Percentiles rank a stretch among this genome's conserved stretches.
These are phyloP conservation scores for Trichophyton equinum DNA, from an alignment of 2,329 filamentous ascomycete species.

Conservation along the genomic window DNA sequence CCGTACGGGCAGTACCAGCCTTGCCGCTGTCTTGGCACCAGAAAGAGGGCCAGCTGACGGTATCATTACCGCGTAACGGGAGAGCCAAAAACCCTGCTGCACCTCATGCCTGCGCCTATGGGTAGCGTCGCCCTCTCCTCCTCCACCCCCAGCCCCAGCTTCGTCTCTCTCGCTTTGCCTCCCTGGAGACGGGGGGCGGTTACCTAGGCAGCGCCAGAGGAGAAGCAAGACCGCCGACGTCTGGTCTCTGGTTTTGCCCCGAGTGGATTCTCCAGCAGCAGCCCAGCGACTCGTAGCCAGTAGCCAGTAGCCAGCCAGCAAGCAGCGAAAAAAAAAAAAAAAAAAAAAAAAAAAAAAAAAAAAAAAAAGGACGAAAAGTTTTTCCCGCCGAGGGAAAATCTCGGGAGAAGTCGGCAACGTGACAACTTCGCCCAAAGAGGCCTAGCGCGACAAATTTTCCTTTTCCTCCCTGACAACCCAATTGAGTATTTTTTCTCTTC, in stretches of 20 bases:
- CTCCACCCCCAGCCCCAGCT: background rate
- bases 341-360: background rate
- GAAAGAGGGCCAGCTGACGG: too few species aligned
- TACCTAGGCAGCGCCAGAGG: background rate
- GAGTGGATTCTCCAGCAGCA: background rate
- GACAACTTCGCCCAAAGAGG: slow-evolving; percentile 9
- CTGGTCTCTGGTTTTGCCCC: slow-evolving; percentile 3
- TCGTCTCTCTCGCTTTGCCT: background rate
- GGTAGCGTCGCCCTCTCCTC: background rate
- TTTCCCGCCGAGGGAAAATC: slow-evolving; percentile 1
- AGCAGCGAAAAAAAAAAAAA: too few species aligned
- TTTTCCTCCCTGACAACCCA: slow-evolving; percentile 10
- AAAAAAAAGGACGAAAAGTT: background rate
- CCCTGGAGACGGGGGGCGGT: background rate
- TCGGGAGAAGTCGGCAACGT: slow-evolving; percentile 14
- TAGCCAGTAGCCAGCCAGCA: too few species aligned
- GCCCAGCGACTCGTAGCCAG: too few species aligned
- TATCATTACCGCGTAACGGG: too few species aligned
- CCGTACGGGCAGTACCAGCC: background rate
- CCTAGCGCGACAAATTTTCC: slow-evolving; percentile 12
- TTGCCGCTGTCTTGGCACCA: background rate
- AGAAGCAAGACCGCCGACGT: background rate
- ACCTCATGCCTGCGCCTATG: background rate
- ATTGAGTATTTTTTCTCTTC: slow-evolving; percentile 17
- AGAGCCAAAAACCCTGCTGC: too few species aligned